Evolutionary conservation across 2,329 filamentous ascomycete species (phyloP).

Genomic region (Emericellopsis atlantica): DNA sequence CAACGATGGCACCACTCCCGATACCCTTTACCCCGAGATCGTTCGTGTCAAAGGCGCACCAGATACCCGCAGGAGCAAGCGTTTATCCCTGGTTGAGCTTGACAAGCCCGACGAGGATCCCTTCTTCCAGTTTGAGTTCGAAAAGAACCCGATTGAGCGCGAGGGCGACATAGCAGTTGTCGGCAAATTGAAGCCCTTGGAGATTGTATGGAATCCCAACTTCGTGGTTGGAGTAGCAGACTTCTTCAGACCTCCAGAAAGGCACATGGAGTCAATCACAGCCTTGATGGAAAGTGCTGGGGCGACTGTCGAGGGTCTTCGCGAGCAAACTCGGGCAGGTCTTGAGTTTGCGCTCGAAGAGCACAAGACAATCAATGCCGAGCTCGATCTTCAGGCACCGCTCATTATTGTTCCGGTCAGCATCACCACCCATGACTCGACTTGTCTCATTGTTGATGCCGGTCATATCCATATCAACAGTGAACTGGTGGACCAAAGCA

Average conservation of each 20-base stretch:
- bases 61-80: constrained; percentile 28
- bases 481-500: constrained; percentile 84
- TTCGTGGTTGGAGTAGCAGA: constrained; percentile 83
- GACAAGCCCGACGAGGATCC: constrained; percentile 47
- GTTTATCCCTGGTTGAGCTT: constrained; percentile 40
- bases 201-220: constrained; percentile 94
- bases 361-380: constrained; percentile 95
- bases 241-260: constrained; percentile 92
- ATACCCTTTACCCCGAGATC: constrained; percentile 87
- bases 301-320: constrained; percentile 85
- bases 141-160: constrained; percentile 88
- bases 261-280: constrained; percentile 96
- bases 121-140: constrained; percentile 86
- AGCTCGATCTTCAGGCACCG: constrained; percentile 88
- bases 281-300: constrained; percentile 93
- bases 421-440: constrained; percentile 66
- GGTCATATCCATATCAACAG: constrained; percentile 93
- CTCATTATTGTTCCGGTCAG: constrained; percentile 94
- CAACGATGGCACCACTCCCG: constrained; percentile 88
- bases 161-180: constrained; percentile 84
- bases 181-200: constrained; percentile 86
- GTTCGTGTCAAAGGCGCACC: constrained; percentile 87
- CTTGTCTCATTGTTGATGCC: constrained; percentile 88
- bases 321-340: constrained; percentile 90
- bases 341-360: constrained; percentile 94